Evolutionary conservation across 208 protist genomes (phyloP).

Genomic region (Trypanosoma cruzi): DNA sequence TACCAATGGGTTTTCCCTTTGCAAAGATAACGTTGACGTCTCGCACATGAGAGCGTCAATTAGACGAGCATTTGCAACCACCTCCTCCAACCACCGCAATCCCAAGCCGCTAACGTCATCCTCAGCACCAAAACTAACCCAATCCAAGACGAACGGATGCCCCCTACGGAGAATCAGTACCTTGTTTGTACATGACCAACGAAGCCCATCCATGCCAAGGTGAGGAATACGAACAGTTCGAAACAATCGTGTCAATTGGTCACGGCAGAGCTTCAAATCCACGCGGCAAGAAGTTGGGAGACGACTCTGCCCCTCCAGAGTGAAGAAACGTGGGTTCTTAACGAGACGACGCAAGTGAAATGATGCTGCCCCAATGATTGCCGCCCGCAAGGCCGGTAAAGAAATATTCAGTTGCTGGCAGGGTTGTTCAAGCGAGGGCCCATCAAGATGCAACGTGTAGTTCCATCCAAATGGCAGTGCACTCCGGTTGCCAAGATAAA

Average conservation of each 20-base stretch:
- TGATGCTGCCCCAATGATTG: constrained; percentile 28
- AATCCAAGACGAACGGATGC: constrained; percentile 23
- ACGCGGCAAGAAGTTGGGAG: constrained; percentile 22
- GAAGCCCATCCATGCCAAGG: constrained; percentile 20
- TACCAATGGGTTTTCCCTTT: constrained; percentile 21
- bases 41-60: constrained; percentile 22
- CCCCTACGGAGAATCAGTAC: constrained; percentile 22
- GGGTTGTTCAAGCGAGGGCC: background rate
- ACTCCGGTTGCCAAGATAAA: constrained; percentile 30
- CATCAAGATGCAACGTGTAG: constrained; percentile 25
- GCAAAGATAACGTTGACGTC: constrained; percentile 5
- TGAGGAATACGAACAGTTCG: constrained; percentile 31
- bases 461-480: constrained; percentile 30
- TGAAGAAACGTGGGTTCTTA: constrained; percentile 16
- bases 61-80: constrained; percentile 23
- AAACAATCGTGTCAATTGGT: constrained; percentile 29
- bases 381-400: constrained; percentile 22
- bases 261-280: constrained; percentile 27
- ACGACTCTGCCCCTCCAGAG: constrained; percentile 9
- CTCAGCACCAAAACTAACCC: constrained; percentile 9
- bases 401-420: constrained; percentile 6
- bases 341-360: constrained; percentile 24
- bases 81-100: constrained; percentile 14
- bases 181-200: constrained; percentile 26
- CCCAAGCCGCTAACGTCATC: background rate